Evolutionary conservation across 23 red algal species (phyloP).

Genomic region (Agarophyton chilense): DNA sequence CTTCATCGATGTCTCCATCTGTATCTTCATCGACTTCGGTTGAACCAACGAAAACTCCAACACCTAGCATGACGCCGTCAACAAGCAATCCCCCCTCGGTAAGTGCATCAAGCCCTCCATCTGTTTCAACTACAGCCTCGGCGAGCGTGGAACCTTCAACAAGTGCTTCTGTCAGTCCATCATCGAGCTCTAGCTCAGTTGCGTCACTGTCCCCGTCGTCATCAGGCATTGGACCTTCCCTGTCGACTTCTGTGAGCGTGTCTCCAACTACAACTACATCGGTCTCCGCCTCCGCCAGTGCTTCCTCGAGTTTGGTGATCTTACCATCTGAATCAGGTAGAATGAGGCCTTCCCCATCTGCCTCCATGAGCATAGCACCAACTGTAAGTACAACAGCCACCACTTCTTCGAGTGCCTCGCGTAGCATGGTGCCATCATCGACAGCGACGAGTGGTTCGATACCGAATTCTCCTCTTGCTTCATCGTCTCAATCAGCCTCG

Average conservation of each 20-base stretch:
- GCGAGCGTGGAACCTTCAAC: not conserved
- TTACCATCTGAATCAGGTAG: not conserved
- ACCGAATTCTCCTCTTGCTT: not conserved
- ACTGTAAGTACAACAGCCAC: not conserved
- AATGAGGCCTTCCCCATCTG: not conserved
- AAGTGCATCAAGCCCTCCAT: not conserved
- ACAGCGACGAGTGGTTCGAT: not conserved
- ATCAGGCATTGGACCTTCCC: not conserved
- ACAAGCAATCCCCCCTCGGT: not conserved
- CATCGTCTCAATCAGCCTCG: not conserved
- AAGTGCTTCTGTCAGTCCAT: not conserved
- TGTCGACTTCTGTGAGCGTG: not conserved
- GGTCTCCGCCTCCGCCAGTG: not conserved
- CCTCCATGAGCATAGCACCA: not conserved
- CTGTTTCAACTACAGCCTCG: not conserved
- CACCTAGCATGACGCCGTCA: not conserved
- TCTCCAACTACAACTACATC: not conserved
- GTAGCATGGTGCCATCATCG: not conserved
- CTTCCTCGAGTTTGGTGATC: not conserved
- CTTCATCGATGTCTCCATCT: conserved; percentile 4
- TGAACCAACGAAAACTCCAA: not conserved
- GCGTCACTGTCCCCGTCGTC: not conserved
- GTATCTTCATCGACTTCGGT: not conserved
- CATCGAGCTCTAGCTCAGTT: too few relatives aligned
- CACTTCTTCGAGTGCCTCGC: not conserved